A percentile compares a stretch with the other conserved stretches of the same genome.
phyloP scores from a whole-genome alignment of 164 flowering plant genomes.

The Buxus sempervirens region DNA sequence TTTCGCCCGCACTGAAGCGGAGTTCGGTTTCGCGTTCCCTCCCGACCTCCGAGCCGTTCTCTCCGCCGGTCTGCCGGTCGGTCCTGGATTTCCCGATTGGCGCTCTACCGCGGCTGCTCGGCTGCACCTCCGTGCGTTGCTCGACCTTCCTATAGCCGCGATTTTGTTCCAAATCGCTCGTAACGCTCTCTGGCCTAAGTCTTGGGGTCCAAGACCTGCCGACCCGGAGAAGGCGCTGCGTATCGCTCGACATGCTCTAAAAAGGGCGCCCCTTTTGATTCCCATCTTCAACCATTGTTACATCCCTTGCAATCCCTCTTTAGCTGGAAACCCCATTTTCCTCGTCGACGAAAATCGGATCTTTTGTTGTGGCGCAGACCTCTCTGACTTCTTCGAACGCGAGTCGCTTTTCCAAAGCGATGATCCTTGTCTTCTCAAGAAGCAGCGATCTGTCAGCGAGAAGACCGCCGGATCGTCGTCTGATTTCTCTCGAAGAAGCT shows the following conservation, averaged over 20 bases:
- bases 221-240: constrained; percentile 82
- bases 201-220: constrained; percentile 82
- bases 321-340: constrained; percentile 93
- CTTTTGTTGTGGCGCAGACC: constrained; percentile 80
- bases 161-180: constrained; percentile 74
- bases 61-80: constrained; percentile 74
- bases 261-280: constrained; percentile 71
- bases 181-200: constrained; percentile 76
- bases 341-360: constrained; percentile 74
- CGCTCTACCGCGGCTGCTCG: constrained; percentile 50
- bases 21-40: constrained; percentile 87
- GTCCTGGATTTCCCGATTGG: constrained; percentile 97
- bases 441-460: constrained; percentile 47
- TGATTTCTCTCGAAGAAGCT: constrained; percentile 48
- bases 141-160: constrained; percentile 86
- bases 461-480: constrained; percentile 34
- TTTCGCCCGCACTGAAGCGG: constrained; percentile 77
- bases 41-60: constrained; percentile 87
- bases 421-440: constrained; percentile 24
- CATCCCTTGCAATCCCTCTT: constrained; percentile 75
- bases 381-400: constrained; percentile 84
- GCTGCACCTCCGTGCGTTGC: constrained; percentile 60
- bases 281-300: constrained; percentile 91
- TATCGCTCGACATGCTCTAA: constrained; percentile 62
- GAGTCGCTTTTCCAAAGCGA: constrained; percentile 44